Conservation (phyloP, 805 yeast genomes). For the Teunomyces kruisii region DNA sequence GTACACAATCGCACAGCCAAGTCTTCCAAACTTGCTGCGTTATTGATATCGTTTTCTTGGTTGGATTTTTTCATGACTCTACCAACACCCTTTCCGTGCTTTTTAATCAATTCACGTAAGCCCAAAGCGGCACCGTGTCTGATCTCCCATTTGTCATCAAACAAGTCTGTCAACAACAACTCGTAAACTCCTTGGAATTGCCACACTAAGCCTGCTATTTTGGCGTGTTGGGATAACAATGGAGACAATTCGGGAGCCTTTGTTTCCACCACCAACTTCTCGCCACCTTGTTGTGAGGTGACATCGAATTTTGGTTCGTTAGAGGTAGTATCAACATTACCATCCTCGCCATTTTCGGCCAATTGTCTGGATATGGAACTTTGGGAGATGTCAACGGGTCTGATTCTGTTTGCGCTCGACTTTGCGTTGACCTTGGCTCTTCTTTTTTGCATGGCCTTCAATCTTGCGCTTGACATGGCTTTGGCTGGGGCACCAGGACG, state of each 20-base stretch:
- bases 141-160: constrained; percentile 87
- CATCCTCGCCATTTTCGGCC: constrained; percentile 41
- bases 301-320: constrained; percentile 50
- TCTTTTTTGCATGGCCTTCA: constrained; percentile 92
- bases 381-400: constrained; percentile 68
- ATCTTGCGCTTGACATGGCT: constrained; percentile 62
- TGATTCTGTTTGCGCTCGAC: constrained; percentile 41
- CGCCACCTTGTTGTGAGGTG: constrained; percentile 77
- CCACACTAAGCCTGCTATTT: constrained; percentile 79
- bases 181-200: constrained; percentile 93
- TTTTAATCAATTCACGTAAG: constrained; percentile 76
- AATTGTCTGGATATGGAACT: constrained; percentile 62
- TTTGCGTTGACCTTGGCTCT: constrained; percentile 75
- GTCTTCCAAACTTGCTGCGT: constrained; percentile 77
- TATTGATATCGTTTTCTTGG: constrained; percentile 64
- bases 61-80: constrained; percentile 63
- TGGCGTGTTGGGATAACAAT: constrained; percentile 66
- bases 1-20: constrained; percentile 82
- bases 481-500: constrained; percentile 20
- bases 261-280: constrained; percentile 82
- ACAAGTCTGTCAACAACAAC: constrained; percentile 71
- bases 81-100: constrained; percentile 86
- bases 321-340: constrained; percentile 3
- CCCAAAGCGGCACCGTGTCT: constrained; percentile 97
- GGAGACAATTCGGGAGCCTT: constrained; percentile 64